Base-by-base conservation (phyloP, 352 stramenopile genomes). In the Globisporangium spiculum region DNA sequence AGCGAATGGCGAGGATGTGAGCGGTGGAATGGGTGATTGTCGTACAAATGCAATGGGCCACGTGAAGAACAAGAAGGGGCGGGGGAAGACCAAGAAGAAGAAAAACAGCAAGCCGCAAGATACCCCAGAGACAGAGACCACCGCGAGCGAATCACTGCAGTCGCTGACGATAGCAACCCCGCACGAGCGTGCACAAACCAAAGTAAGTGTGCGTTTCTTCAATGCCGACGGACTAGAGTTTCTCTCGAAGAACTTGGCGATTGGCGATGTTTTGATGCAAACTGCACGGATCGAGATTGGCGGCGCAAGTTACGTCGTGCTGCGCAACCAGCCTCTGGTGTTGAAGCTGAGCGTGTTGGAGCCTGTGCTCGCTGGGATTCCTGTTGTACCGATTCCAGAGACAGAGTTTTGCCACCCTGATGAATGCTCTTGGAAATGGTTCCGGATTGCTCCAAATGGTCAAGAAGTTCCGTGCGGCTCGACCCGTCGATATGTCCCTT, bases 271-370 rank as follows among this genome's bases (percentile, higher is more conserved):
- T 12, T 64, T 92, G 12, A 72, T 79, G 68, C 73, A 72, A 32
- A 86, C 79, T 0, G 69, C 63, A 24, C 72, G 64, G 3, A 76
- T 92, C 18, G 26, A 77, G 14, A 75, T 93, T n/a, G 81, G 83
- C 6, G 38, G 63, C 7, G 67, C 78, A 18, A 72, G 27, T 8
- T 89, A 90, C 36, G 57, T 76, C 27, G 79, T 91, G 52, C 56
- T 89, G 60, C 75, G 71, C 22, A 93, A 93, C 70, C 79, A 91
- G 44, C 84, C 82, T 56, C 61, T 83, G 7, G 80, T 94, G n/a
- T 62, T 75, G 60, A 60, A 64, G 1, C 27, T 93, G n/a, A 73
- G 71, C 8, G 73, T 84, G 9, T 41, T 89, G 22, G 69, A 83
- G n/a, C 77, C 85, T 0, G 46, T 93, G 4, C 63, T 91, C 8